A percentile compares a stretch with the other conserved stretches of the same genome.
Evolutionary conservation across 2,329 filamentous ascomycete genomes (phyloP).

Genomic region (Ceratocystis eucalypticola): DNA sequence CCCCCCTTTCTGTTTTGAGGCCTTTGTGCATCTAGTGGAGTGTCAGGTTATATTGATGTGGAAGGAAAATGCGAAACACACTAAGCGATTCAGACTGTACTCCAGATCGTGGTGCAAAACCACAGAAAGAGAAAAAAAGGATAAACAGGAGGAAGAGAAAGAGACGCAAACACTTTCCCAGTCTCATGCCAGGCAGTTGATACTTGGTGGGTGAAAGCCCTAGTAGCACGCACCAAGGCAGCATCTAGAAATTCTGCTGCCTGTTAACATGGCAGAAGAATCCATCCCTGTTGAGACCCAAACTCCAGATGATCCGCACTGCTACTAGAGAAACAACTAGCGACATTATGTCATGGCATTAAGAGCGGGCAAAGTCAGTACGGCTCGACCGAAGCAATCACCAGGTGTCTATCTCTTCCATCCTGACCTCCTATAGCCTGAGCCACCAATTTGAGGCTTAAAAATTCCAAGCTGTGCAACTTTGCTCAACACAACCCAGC

Average conservation of each 20-base stretch:
- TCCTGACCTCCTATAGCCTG: no score
- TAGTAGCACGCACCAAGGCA: background rate
- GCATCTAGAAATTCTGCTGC: background rate
- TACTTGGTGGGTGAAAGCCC: background rate
- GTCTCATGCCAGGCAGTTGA: background rate
- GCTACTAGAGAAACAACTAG: background rate
- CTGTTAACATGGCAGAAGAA: background rate
- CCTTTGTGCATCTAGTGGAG: background rate
- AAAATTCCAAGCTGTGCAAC: background rate
- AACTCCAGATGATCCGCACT: background rate
- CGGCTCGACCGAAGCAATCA: background rate
- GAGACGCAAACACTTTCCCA: background rate
- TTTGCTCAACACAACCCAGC: background rate
- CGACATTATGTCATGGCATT: background rate
- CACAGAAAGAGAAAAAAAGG: background rate
- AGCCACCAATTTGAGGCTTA: background rate
- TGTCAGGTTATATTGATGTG: background rate
- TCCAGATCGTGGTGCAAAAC: background rate
- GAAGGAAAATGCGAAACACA: background rate
- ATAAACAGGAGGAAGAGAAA: background rate
- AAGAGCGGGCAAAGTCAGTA: background rate
- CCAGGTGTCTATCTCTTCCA: background rate
- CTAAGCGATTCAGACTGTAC: constrained; percentile 1
- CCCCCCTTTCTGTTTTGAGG: background rate
- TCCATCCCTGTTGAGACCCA: background rate